Percentiles rank a stretch among this genome's conserved stretches.
These are phyloP conservation scores for Mycosarcoma maydis DNA, from an alignment of 1,284 basidiomycete genomes.

Conservation along the genomic window DNA sequence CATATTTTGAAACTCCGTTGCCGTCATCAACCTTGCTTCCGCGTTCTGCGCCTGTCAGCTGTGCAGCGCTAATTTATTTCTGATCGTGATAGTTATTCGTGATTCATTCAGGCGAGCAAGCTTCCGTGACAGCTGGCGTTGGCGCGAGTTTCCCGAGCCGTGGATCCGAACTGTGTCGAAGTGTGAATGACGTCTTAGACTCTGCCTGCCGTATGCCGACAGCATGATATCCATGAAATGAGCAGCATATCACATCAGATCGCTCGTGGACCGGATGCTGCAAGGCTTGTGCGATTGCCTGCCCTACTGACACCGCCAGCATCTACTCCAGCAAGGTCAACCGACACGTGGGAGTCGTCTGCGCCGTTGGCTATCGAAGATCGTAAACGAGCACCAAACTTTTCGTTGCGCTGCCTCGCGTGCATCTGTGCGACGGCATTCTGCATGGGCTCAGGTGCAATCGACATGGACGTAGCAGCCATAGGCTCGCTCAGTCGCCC, in stretches of 20 bases:
- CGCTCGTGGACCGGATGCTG: neutral
- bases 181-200: too few species aligned
- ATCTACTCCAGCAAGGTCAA: slow-evolving; percentile 1
- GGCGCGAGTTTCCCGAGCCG: too few species aligned
- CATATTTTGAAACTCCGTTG: slow-evolving; percentile 9
- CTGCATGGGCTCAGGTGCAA: slow-evolving; percentile 35
- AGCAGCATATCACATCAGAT: too few species aligned
- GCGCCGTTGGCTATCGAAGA: slow-evolving; percentile 8
- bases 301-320: neutral
- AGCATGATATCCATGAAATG: too few species aligned
- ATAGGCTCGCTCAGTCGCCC: slow-evolving; percentile 38
- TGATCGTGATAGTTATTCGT: too few species aligned
- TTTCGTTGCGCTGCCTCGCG: slow-evolving; percentile 40
- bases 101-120: too few species aligned
- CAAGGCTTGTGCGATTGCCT: too few species aligned
- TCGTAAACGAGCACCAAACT: slow-evolving; percentile 41
- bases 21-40: slow-evolving; percentile 16
- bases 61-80: too few species aligned
- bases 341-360: slow-evolving; percentile 22
- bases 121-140: too few species aligned
- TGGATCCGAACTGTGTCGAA: neutral
- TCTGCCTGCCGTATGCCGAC: too few species aligned
- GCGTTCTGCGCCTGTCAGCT: slow-evolving; percentile 1
- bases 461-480: slow-evolving; percentile 34
- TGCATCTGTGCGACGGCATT: slow-evolving; percentile 49